A percentile compares a stretch with the other conserved stretches of the same genome.
Evolutionary conservation across 495 filamentous ascomycete species (phyloP).

Genomic region (Bombardia bombarda): DNA sequence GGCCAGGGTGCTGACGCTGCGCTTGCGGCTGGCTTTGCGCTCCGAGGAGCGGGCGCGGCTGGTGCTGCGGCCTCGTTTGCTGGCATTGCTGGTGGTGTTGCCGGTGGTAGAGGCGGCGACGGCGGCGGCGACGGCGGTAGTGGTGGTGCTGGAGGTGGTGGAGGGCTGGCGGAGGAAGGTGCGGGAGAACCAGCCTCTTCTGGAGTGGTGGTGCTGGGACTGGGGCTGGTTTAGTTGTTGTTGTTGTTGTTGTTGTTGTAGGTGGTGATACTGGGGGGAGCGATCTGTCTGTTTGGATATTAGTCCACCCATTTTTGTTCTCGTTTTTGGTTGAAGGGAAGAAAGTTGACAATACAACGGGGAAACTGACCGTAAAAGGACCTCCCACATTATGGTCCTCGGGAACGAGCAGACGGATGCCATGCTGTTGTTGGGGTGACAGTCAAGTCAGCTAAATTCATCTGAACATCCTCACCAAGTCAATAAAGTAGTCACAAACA

Average conservation of each 20-base stretch:
- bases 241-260: not conserved
- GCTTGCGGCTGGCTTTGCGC: conserved; percentile 27
- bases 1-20: conserved; percentile 43
- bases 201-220: not conserved
- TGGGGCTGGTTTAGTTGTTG: not conserved
- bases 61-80: not conserved
- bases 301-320: not conserved
- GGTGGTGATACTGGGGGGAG: conserved; percentile 5
- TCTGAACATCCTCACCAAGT: not conserved
- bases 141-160: too few relatives aligned
- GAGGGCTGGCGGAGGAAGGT: conserved; percentile 23
- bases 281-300: conserved; percentile 7
- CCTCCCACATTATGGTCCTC: too few relatives aligned
- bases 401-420: conserved; percentile 26
- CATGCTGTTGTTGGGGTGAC: conserved; percentile 30
- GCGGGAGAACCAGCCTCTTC: conserved; percentile 26
- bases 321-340: not conserved
- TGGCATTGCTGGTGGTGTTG: conserved; percentile 23
- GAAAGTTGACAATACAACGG: conserved; percentile 8
- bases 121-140: too few relatives aligned
- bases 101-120: too few relatives aligned
- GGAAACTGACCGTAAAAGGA: conserved; percentile 8
- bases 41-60: conserved; percentile 11
- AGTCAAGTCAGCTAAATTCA: conserved; percentile 9
- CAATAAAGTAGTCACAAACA: not conserved